Percentiles rank a stretch among this genome's conserved stretches.
phyloP scores from a whole-genome alignment of 768 basidiomycete species.

The Agrocybe praecox region DNA sequence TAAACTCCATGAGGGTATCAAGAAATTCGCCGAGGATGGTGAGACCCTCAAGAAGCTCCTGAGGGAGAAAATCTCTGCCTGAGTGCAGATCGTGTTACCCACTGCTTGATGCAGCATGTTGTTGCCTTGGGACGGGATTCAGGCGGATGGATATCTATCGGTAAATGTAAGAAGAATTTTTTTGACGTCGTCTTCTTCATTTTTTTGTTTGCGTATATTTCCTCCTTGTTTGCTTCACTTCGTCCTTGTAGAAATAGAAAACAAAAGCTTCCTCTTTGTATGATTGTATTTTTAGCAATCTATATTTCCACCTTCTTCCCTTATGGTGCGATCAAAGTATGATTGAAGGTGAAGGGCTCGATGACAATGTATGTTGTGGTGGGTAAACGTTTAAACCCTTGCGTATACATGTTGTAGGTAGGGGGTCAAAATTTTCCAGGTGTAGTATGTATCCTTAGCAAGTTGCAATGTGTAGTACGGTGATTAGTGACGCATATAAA shows the following conservation, averaged over 20 bases:
- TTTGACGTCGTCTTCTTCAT: background rate
- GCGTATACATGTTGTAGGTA: no score
- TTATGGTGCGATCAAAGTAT: background rate
- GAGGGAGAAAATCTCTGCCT: constrained; percentile 65
- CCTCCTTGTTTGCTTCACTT: background rate
- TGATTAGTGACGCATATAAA: no score
- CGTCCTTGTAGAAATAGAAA: constrained; percentile 17
- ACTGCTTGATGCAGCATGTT: background rate
- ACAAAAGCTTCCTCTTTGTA: constrained; percentile 4
- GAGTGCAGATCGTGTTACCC: constrained; percentile 9
- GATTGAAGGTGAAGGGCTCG: no score
- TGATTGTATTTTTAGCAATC: constrained; percentile 1
- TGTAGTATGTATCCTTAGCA: no score
- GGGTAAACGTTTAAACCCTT: no score
- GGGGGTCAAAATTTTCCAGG: no score
- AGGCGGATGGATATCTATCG: background rate
- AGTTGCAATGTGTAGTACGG: no score
- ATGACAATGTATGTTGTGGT: no score
- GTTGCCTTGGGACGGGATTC: background rate
- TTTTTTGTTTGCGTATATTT: background rate
- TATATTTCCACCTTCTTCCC: background rate
- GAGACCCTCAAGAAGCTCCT: constrained; percentile 84
- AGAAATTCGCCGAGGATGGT: constrained; percentile 97
- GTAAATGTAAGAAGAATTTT: background rate
- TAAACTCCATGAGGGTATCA: constrained; percentile 98